Conservation (phyloP, 163 green algal genomes). For the Prototheca wickerhamii region DNA sequence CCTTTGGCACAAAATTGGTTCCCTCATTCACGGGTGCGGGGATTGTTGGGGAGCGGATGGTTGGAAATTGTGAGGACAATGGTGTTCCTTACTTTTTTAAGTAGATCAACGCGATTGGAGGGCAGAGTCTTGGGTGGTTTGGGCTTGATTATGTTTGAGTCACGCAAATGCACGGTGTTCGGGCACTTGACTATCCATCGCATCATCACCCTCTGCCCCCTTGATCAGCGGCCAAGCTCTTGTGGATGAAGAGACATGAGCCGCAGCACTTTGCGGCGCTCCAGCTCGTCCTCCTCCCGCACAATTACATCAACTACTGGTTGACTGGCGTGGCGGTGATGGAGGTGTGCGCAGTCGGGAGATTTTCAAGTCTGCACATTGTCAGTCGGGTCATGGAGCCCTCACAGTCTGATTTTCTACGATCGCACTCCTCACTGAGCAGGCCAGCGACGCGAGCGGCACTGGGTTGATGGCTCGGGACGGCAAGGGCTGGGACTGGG, state of each 20-base stretch:
- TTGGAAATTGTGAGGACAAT: not conserved
- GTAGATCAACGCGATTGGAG: not conserved
- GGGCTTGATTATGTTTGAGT: too few relatives aligned
- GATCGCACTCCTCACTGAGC: too few relatives aligned
- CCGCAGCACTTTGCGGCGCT: constrained; percentile 52
- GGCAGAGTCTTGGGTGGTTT: too few relatives aligned
- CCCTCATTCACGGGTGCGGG: constrained; percentile 59
- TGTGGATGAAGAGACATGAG: constrained; percentile 80
- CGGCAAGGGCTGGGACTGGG: constrained; percentile 37
- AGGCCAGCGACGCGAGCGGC: constrained; percentile 65
- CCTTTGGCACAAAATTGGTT: constrained; percentile 51
- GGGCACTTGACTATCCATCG: too few relatives aligned
- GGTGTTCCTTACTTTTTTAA: constrained; percentile 1
- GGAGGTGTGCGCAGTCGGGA: constrained; percentile 41
- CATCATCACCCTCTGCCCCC: not conserved
- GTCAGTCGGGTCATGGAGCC: not conserved
- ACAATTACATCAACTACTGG: constrained; percentile 84
- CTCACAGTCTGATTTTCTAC: too few relatives aligned
- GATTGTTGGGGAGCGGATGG: not conserved
- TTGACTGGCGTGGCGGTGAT: constrained; percentile 52
- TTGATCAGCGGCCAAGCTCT: constrained; percentile 66
- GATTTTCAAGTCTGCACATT: not conserved
- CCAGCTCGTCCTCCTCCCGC: constrained; percentile 49
- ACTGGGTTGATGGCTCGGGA: constrained; percentile 62
- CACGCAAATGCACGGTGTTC: too few relatives aligned